Conservation (phyloP, 306 rosid species). For the Malus sylvestris region DNA sequence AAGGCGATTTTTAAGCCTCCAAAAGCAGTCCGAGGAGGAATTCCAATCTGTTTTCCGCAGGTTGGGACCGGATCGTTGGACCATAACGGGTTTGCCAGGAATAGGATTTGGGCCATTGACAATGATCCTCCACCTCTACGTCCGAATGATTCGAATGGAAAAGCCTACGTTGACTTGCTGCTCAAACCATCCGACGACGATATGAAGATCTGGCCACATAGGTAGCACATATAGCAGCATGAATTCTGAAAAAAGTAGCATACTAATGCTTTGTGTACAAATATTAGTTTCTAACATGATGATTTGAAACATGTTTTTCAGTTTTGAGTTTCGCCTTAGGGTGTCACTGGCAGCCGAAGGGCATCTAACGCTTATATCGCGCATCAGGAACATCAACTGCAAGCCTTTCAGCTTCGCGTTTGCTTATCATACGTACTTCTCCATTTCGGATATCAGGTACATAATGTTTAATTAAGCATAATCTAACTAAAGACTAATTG, state of each 20-base stretch:
- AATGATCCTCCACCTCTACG: constrained; percentile 54
- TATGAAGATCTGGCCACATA: constrained; percentile 74
- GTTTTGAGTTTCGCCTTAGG: constrained; percentile 85
- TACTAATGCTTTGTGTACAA: background rate
- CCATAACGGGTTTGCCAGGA: constrained; percentile 87
- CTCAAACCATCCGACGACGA: constrained; percentile 76
- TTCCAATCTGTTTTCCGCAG: constrained; percentile 93
- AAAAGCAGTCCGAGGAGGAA: constrained; percentile 81
- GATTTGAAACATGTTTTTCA: constrained; percentile 22
- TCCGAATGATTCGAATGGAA: constrained; percentile 41
- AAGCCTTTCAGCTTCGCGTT: constrained; percentile 84
- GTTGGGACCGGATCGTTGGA: constrained; percentile 73
- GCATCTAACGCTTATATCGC: constrained; percentile 49
- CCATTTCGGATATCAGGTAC: constrained; percentile 81
- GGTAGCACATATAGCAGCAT: constrained; percentile 36
- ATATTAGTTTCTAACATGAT: background rate
- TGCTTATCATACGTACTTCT: constrained; percentile 71
- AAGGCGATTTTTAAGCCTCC: constrained; percentile 81
- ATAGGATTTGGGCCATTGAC: constrained; percentile 65
- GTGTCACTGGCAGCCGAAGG: constrained; percentile 63
- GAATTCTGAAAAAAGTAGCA: background rate
- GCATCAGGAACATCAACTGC: constrained; percentile 69
- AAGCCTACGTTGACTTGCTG: constrained; percentile 52
- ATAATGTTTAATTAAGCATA: background rate
- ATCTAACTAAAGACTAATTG: background rate